These are phyloP conservation scores for Yarrowia porcina DNA, from an alignment of 805 yeast species.

Conservation along the genomic window DNA sequence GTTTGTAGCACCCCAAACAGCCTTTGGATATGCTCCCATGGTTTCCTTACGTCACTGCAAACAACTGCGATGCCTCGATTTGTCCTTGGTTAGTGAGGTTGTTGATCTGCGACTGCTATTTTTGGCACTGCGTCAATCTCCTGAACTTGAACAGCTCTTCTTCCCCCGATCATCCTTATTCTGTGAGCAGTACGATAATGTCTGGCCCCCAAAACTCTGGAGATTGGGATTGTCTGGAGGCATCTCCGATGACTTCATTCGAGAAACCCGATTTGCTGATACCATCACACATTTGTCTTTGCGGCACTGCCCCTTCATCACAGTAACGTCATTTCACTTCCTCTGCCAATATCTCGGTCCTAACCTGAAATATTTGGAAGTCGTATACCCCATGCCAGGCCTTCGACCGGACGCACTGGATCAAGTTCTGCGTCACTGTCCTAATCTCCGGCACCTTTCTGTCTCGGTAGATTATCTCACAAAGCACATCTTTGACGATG, in stretches of 20 bases:
- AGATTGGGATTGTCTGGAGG: conserved; percentile 85
- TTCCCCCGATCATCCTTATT: conserved; percentile 86
- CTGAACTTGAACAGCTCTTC: conserved; percentile 65
- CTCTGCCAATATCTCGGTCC: conserved; percentile 64
- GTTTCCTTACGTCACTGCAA: conserved; percentile 73
- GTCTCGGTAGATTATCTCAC: conserved; percentile 78
- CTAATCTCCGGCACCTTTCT: conserved; percentile 59
- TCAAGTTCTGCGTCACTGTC: conserved; percentile 69
- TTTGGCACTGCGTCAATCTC: conserved; percentile 61
- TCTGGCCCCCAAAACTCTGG: conserved; percentile 80
- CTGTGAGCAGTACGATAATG: conserved; percentile 49
- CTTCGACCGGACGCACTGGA: conserved; percentile 69
- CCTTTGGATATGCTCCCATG: conserved; percentile 88
- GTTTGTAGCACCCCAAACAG: conserved; percentile 90
- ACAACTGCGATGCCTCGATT: conserved; percentile 61
- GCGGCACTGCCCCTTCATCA: conserved; percentile 81
- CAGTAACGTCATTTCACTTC: conserved; percentile 59
- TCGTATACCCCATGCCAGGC: conserved; percentile 87
- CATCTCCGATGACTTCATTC: conserved; percentile 73
- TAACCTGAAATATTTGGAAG: conserved; percentile 57
- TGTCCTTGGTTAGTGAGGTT: conserved; percentile 85
- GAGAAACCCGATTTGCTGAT: conserved; percentile 65
- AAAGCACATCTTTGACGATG: conserved; percentile 39
- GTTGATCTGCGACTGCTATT: conserved; percentile 80
- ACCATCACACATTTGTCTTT: conserved; percentile 70